Conservation (phyloP, 2,329 filamentous ascomycete genomes). For the Penicillium sp. region DNA sequence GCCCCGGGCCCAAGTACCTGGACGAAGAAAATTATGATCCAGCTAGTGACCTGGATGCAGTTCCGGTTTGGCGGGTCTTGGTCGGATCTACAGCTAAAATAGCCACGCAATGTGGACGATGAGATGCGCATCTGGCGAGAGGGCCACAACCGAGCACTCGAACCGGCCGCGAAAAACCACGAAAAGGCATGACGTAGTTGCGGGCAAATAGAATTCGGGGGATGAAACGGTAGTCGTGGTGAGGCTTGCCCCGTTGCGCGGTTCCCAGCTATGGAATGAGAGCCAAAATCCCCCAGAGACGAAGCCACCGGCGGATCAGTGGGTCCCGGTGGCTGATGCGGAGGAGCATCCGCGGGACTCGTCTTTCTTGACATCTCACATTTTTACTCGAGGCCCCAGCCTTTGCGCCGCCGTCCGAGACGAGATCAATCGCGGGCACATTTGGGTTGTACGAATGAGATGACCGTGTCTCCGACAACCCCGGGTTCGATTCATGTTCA, state of each 20-base stretch:
- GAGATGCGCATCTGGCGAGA: too few relatives aligned
- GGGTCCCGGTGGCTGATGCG: slow-evolving; percentile 22
- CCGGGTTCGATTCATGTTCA: neutral
- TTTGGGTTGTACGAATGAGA: neutral
- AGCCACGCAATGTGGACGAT: slow-evolving; percentile 6
- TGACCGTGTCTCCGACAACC: neutral
- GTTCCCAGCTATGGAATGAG: slow-evolving; percentile 18
- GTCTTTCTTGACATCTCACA: slow-evolving; percentile 28
- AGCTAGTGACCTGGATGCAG: neutral
- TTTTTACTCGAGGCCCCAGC: slow-evolving; percentile 16
- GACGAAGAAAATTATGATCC: slow-evolving; percentile 8
- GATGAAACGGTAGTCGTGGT: slow-evolving; percentile 13
- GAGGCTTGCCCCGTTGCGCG: slow-evolving; percentile 14
- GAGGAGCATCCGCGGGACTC: slow-evolving; percentile 8
- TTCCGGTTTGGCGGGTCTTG: neutral
- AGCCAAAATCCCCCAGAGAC: too few relatives aligned
- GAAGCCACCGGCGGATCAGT: slow-evolving; percentile 5
- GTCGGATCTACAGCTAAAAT: neutral
- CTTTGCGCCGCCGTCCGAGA: slow-evolving; percentile 2
- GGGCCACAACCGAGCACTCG: too few relatives aligned
- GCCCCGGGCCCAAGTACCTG: neutral
- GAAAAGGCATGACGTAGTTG: neutral
- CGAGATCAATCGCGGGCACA: neutral
- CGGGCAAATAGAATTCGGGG: slow-evolving; percentile 3
- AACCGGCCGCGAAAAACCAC: slow-evolving; percentile 9